Evolutionary conservation across 441 rosid genomes (phyloP), one percentile per base, ranked within the genome.

Genomic region (Adansonia madagascariensis): DNA sequence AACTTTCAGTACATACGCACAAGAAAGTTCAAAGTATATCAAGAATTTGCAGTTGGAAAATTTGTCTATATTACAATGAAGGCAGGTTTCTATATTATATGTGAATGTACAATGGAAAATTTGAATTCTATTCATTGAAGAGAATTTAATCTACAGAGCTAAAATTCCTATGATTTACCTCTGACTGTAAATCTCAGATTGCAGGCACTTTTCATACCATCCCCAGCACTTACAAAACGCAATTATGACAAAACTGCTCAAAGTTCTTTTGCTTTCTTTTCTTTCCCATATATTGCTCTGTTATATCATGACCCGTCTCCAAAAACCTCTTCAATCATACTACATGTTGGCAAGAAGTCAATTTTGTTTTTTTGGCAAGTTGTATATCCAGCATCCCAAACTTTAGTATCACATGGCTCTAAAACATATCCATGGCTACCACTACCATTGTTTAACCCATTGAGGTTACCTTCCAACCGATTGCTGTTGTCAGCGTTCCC

Each of bases 311-410:
- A 75, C 20, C 73, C 86, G n/a, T 83, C 83, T 17, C 91, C 86
- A 6, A 90, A 88, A 11, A 85, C 88, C 82, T 88, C 93, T 76
- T 88, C 87, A 35, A 88, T 90, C 81, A 90, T 80, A 73, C 83
- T 88, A 66, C 85, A 82, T 20, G 94, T 88, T 27, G 94, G 88
- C 39, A 85, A 79, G 74, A 90, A 79, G 75, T 85, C 89, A 15
- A 85, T 82, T 47, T 82, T 83, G 39, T 69, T 74, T 43, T 75
- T 78, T 8, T 81, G 82, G 60, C 84, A 69, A 47, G 73, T 80
- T 63, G 77, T 8, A 75, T 78, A 82, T 39, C 84, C 86, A 17
- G 79, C 62, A 71, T 78, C 87, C 88, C 90, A 87, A 74, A 75
- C 76, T 77, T 83, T 87, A 14, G 76, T 59, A 78, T 79, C 80